A percentile compares a stretch with the other conserved stretches of the same genome.
phyloP scores from a whole-genome alignment of 2,329 filamentous ascomycete genomes.

The Ramichloridium luteum region DNA sequence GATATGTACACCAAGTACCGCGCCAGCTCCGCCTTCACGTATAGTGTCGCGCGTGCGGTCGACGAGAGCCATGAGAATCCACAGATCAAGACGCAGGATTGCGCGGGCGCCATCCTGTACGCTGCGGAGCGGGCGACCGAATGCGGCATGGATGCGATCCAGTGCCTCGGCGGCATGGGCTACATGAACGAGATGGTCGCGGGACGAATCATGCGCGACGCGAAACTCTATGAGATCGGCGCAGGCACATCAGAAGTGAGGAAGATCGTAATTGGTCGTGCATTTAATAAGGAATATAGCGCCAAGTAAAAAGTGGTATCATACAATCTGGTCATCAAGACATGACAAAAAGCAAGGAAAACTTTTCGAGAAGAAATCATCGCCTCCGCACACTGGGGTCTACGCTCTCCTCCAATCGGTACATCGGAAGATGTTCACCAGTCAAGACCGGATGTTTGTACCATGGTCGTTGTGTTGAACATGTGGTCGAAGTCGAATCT shows the following conservation, averaged over 20 bases:
- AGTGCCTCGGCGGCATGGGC: conserved; percentile 87
- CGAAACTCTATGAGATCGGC: conserved; percentile 87
- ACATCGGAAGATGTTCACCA: no score
- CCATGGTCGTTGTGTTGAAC: no score
- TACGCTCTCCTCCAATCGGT: no score
- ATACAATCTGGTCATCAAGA: no score
- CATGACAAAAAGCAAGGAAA: no score
- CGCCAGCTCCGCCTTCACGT: conserved; percentile 76
- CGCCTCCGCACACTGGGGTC: no score
- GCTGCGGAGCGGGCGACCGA: conserved; percentile 85
- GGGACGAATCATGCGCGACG: conserved; percentile 66
- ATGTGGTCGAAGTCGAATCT: no score
- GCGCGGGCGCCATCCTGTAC: conserved; percentile 85
- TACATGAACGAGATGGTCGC: conserved; percentile 94
- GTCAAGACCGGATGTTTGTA: no score
- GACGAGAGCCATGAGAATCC: conserved; percentile 45
- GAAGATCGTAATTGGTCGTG: conserved; percentile 84
- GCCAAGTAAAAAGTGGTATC: no score
- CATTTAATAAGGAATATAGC: conserved; percentile 80
- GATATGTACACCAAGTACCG: conserved; percentile 96
- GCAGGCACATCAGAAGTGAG: conserved; percentile 91
- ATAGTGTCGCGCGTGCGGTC: conserved; percentile 64
- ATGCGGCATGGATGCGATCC: conserved; percentile 74
- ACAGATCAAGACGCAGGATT: conserved; percentile 72
- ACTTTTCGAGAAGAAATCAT: no score